Conservation (phyloP, 2,329 filamentous ascomycete species). For the Colletotrichum tamarilloi region DNA sequence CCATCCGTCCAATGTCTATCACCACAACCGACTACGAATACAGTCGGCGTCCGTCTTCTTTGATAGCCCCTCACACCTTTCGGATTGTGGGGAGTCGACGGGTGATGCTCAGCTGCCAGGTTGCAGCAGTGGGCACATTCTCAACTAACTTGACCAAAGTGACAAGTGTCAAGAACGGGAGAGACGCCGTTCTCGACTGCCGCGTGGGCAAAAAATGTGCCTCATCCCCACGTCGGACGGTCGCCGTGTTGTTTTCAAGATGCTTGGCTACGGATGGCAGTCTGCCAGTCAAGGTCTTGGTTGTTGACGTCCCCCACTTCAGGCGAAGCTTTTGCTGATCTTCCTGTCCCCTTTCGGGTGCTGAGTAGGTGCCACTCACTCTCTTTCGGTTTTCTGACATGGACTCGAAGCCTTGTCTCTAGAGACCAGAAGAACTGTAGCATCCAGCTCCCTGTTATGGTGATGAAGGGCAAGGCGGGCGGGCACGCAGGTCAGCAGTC, state of each 20-base stretch:
- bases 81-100: slow-evolving; percentile 25
- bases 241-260: background rate
- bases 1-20: background rate
- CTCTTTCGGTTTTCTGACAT: background rate
- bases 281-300: slow-evolving; percentile 4
- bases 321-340: slow-evolving; percentile 32
- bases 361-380: background rate
- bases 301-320: slow-evolving; percentile 19
- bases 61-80: background rate
- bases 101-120: background rate
- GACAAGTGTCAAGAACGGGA: background rate
- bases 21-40: background rate
- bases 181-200: slow-evolving; percentile 18
- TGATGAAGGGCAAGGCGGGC: background rate
- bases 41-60: background rate
- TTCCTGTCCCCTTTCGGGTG: background rate
- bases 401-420: background rate
- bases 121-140: background rate
- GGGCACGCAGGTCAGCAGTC: background rate
- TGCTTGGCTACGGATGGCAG: background rate
- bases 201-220: slow-evolving; percentile 1
- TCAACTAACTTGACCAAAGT: background rate
- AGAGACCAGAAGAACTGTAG: background rate
- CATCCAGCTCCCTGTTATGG: background rate
- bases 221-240: background rate